Conservation (phyloP, 768 basidiomycete species). For the Hemileccinum rubropunctum region DNA sequence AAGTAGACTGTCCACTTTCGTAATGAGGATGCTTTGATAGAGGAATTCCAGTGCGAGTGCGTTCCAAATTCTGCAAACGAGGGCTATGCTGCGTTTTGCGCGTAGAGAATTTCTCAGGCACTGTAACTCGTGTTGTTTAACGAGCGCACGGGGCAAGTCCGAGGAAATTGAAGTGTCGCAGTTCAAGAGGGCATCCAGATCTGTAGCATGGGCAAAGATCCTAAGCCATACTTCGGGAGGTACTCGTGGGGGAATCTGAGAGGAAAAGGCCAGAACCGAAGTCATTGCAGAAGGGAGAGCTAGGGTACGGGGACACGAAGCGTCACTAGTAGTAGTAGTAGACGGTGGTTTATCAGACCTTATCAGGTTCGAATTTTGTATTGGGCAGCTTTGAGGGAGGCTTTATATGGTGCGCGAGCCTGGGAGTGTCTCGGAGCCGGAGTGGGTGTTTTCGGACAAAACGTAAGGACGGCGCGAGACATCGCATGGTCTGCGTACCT, state of each 20-base stretch:
- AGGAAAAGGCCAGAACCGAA: not conserved
- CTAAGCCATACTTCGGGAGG: slow-evolving; percentile 31
- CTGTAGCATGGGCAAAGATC: slow-evolving; percentile 23
- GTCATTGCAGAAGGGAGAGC: slow-evolving; percentile 10
- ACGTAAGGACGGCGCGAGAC: not conserved
- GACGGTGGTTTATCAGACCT: not conserved
- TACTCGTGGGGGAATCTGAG: slow-evolving; percentile 5
- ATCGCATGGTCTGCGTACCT: not conserved
- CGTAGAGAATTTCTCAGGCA: slow-evolving; percentile 20
- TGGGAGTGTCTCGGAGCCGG: slow-evolving; percentile 13
- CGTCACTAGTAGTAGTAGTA: not conserved
- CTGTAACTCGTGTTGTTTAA: slow-evolving; percentile 14
- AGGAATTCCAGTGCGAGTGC: slow-evolving; percentile 20
- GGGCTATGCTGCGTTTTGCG: slow-evolving; percentile 20
- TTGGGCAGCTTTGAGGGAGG: not conserved
- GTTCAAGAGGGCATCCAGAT: slow-evolving; percentile 10
- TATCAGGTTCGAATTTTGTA: not conserved
- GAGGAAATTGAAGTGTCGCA: slow-evolving; percentile 7
- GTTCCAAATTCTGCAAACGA: slow-evolving; percentile 27
- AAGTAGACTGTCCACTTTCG: slow-evolving; percentile 15
- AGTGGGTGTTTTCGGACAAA: slow-evolving; percentile 1
- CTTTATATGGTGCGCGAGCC: slow-evolving; percentile 13
- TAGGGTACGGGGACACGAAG: not conserved
- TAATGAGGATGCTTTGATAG: slow-evolving; percentile 22
- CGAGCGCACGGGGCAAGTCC: slow-evolving; percentile 20